Percentiles rank a stretch among this genome's conserved stretches.
Evolutionary conservation across 257 asterid species (phyloP).

Genomic region (Solanum neorickii): DNA sequence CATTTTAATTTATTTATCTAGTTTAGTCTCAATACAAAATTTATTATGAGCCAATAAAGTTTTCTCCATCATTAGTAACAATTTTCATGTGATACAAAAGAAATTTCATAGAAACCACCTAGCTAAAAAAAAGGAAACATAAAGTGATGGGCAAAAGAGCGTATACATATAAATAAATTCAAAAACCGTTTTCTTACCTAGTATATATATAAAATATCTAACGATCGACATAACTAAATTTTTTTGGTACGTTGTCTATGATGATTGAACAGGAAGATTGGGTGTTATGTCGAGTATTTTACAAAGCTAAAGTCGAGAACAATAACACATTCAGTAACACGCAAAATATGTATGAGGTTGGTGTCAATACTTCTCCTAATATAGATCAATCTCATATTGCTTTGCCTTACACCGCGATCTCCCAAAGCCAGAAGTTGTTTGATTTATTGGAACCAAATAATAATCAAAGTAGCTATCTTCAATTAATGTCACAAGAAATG

Average conservation of each 20-base stretch:
- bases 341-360: slow-evolving; percentile 1
- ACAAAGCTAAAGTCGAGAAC: slow-evolving; percentile 47
- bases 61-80: neutral
- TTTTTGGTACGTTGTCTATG: too few relatives aligned
- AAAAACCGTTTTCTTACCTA: neutral
- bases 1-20: neutral
- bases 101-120: slow-evolving; percentile 17
- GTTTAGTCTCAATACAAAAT: neutral
- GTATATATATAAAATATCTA: neutral
- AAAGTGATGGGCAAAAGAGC: neutral
- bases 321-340: slow-evolving; percentile 1
- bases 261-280: slow-evolving; percentile 63
- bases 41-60: neutral
- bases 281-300: slow-evolving; percentile 71
- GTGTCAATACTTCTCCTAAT: slow-evolving; percentile 11
- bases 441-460: slow-evolving; percentile 1
- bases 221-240: neutral
- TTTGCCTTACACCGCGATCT: slow-evolving; percentile 3
- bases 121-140: neutral
- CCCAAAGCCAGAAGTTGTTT: slow-evolving; percentile 18
- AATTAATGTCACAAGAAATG: slow-evolving; percentile 1
- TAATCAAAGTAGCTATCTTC: slow-evolving; percentile 1
- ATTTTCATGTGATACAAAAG: slow-evolving; percentile 11
- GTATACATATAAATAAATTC: neutral
- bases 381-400: neutral